Base-by-base conservation (phyloP, 768 basidiomycete genomes). In the Pulveroboletus sp. region DNA sequence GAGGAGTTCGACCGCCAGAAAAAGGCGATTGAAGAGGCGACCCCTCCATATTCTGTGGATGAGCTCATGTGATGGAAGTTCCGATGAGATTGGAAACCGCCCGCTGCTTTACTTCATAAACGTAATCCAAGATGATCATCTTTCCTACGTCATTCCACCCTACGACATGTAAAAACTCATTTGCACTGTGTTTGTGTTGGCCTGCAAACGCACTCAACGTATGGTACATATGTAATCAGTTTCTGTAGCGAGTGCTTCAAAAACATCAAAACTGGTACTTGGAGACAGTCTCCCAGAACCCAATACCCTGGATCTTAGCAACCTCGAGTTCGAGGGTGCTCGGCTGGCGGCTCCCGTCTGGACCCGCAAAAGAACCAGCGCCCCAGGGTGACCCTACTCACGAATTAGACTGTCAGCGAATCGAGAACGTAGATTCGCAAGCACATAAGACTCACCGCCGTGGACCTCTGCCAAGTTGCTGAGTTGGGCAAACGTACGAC, bases 331-430 rank as follows among this genome's bases (percentile, higher is more conserved):
- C 84, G 30, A 79, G 70, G 1, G 59, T 51, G 7, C 67, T 61
- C 3, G 85, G 81, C 55, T 75, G 65, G 44, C 82, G 79, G 3
- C 68, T 60, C 3, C 81, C 82, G 52, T 73, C 68, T 4, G 62
- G 31, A 2, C 64, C 74, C 19, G 81, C 75, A 46, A 75, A 74
- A 7, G 83, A 79, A 20, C 83, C 85, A n/a, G 88, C 85, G 45
- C 89, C 89, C 79, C 82, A 91, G 14, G 88, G 80, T 7, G 85
- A 84, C 23, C 85, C 85, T 83, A 43, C 39, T 43, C n/a, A 35
- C 37, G 7, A 12, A 26, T 8, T 29, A 16, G 8, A 27, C 26
- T 16, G 13, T 51, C 34, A 51, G 12, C 14, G 17, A 11, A 32
- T 14, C 6, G 9, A 10, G 19, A 23, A 8, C 10, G 12, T 5